These are phyloP conservation scores for Exophiala sp. DNA, from an alignment of 2,329 filamentous ascomycete species.

Conservation along the genomic window DNA sequence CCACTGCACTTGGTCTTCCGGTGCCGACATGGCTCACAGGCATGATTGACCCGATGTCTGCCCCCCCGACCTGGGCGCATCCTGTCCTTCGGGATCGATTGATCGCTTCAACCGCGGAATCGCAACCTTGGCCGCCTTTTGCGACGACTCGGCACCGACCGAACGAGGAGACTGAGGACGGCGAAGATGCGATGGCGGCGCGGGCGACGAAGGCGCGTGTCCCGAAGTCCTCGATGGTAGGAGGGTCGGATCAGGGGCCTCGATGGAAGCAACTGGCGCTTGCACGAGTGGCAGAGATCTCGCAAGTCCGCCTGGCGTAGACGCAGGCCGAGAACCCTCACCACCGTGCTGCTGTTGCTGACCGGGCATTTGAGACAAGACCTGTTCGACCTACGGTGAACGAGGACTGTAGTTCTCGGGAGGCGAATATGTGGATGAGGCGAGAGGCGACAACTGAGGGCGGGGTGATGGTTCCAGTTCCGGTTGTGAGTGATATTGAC, in stretches of 20 bases:
- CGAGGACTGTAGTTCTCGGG: no score
- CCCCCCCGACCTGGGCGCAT: slow-evolving; percentile 15
- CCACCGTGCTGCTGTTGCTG: slow-evolving; percentile 11
- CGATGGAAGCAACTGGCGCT: slow-evolving; percentile 14
- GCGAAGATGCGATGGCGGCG: slow-evolving; percentile 17
- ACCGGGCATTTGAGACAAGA: slow-evolving; percentile 5
- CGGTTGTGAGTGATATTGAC: no score
- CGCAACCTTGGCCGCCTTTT: slow-evolving; percentile 28
- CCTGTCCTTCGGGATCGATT: slow-evolving; percentile 18
- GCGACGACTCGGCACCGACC: slow-evolving; percentile 8
- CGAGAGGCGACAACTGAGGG: no score
- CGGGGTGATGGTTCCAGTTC: no score
- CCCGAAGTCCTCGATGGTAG: slow-evolving; percentile 1
- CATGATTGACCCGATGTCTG: slow-evolving; percentile 31
- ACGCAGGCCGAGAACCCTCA: not conserved
- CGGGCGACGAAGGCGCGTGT: slow-evolving; percentile 7
- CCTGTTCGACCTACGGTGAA: not conserved
- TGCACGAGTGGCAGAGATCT: slow-evolving; percentile 10
- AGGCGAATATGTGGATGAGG: no score
- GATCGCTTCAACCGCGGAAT: slow-evolving; percentile 32
- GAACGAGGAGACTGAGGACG: slow-evolving; percentile 22
- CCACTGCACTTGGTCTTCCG: slow-evolving; percentile 44
- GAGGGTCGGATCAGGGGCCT: slow-evolving; percentile 8
- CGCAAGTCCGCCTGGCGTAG: no score
- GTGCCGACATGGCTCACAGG: slow-evolving; percentile 40